Base-by-base conservation (phyloP, 768 basidiomycete genomes). In the Pleurotus sapidus region DNA sequence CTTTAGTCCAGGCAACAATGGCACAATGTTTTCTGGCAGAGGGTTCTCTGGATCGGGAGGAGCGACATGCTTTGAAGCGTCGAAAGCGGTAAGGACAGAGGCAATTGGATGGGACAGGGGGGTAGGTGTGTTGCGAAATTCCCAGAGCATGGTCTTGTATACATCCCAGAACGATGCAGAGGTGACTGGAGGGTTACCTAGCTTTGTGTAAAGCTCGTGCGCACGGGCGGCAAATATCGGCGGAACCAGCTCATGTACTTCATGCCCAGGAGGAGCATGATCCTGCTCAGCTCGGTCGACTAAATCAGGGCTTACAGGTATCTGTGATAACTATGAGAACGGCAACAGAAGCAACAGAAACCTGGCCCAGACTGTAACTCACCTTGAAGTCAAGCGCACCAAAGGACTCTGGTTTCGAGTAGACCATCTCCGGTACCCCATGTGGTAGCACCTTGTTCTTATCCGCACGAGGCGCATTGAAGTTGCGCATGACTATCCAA, bases 381-480 rank as follows among this genome's bases (percentile, higher is more conserved):
- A 74, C 74, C 67, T 70, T 70, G 61, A 75, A 76, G 57, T 78
- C 68, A 0, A 56, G n/a, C 1, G 59, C 42, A 5, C 59, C 60
- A 62, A 58, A 74, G 4, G 64, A 17, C 5, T 71, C 62, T 0
- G 76, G 71, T 2, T 67, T 55, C 0, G 59, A 25, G 2, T 63
- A 60, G 3, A 78, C 74, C 0, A 69, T 45, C 5, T 57, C 60
- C 0, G 77, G 77, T 20, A 70, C 61, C 0, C 74, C 74, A 53
- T 74, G 70, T 4, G 76, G 77, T 5, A 76, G 59, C 6, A 71
- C 43, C 46, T 76, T 78, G 38, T 74, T 59, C 25, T 61, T 63
- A 51, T 72, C 59, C 0, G 45, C 39, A 3, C 72, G 63, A 1
- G 59, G 61, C 8, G 46, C 38, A 0, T 64, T 69, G 11, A 15